Conservation (phyloP, 352 stramenopile species). For the Halophytophthora polymorphica region DNA sequence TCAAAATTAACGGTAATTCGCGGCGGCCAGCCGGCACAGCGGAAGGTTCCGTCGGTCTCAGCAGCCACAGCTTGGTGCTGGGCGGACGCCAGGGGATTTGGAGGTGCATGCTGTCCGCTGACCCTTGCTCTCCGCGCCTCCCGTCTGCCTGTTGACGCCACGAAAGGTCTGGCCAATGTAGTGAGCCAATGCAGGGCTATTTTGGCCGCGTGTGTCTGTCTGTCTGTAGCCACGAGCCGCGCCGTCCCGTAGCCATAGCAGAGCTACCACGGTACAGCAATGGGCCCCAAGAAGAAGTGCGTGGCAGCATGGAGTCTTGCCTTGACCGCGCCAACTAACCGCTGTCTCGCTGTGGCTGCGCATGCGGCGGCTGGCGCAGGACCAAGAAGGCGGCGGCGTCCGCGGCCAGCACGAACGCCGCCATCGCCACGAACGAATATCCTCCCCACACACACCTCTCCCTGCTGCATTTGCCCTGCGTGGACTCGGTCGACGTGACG, state of each 20-base stretch:
- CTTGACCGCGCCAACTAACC: not conserved
- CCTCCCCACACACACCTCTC: constrained; percentile 21
- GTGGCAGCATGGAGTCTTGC: constrained; percentile 3
- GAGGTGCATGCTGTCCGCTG: too few species aligned
- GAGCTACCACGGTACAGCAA: constrained; percentile 5
- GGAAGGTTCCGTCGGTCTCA: too few species aligned
- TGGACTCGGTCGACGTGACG: not conserved
- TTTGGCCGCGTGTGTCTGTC: not conserved
- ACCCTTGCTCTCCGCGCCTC: too few species aligned
- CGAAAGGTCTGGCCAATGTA: too few species aligned
- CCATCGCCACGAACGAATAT: constrained; percentile 78
- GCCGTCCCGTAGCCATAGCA: not conserved
- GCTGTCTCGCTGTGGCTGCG: not conserved
- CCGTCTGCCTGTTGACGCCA: not conserved
- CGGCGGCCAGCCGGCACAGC: too few species aligned
- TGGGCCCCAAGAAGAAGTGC: constrained; percentile 49
- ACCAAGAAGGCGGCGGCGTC: constrained; percentile 24
- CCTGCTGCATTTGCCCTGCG: not conserved
- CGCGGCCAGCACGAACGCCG: constrained; percentile 31
- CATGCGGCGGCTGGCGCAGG: constrained; percentile 3
- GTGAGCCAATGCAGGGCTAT: not conserved
- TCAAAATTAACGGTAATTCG: too few species aligned
- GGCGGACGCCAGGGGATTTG: not conserved
- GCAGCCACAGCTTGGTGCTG: too few species aligned
- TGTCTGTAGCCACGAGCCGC: not conserved